Percentiles rank a stretch among this genome's conserved stretches.
phyloP scores from a whole-genome alignment of 2,329 filamentous ascomycete genomes.

The Neoscytalidium dimidiatum region DNA sequence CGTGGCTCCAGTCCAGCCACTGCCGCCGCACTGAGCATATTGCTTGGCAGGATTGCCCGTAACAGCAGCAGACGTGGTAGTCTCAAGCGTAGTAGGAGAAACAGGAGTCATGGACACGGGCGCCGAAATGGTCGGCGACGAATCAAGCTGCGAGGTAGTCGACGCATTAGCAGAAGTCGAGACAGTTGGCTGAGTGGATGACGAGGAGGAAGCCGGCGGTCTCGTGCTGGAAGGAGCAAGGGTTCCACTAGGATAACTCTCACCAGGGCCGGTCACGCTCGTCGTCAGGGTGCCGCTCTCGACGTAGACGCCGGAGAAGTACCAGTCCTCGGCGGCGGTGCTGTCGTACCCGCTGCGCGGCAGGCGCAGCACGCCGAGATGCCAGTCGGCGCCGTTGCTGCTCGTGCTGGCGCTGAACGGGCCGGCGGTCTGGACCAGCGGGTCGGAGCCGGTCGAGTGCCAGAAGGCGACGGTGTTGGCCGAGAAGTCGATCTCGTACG shows the following conservation, averaged over 20 bases:
- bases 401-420: conserved; percentile 62
- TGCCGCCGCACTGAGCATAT: conserved; percentile 25
- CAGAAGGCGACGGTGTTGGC: conserved; percentile 66
- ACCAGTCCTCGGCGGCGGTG: conserved; percentile 63
- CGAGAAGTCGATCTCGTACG: conserved; percentile 71
- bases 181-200: not conserved
- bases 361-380: conserved; percentile 69
- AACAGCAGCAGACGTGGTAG: not conserved
- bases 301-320: conserved; percentile 71
- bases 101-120: not conserved
- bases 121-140: not conserved
- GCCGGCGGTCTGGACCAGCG: conserved; percentile 59
- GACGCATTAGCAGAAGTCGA: not conserved
- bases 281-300: conserved; percentile 56
- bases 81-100: not conserved
- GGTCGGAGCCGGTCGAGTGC: conserved; percentile 64
- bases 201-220: not conserved
- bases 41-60: not conserved
- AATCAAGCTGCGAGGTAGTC: too few species aligned
- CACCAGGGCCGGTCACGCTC: conserved; percentile 25
- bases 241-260: conserved; percentile 6
- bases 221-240: not conserved
- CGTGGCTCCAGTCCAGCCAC: conserved; percentile 25
- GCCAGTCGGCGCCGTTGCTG: conserved; percentile 72
- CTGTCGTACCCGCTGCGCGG: conserved; percentile 59